Conservation (phyloP, 192 early-diverging fungal genomes). For the Umbelopsis sp. region DNA sequence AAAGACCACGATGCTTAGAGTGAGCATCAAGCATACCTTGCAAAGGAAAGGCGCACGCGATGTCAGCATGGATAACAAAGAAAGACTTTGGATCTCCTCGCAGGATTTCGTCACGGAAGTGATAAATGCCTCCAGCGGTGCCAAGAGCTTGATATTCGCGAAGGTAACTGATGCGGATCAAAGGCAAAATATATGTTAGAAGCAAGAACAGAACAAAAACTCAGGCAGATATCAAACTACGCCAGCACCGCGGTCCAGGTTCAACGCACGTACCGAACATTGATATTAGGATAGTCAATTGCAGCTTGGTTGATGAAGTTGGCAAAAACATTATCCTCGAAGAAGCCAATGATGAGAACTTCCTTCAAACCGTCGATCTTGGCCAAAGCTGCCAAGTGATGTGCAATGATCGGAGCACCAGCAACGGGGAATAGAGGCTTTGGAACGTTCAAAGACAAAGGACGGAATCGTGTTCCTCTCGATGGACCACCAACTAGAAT, state of each 20-base stretch:
- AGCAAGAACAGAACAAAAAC: not conserved
- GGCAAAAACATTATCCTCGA: slow-evolving; percentile 92
- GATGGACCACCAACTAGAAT: slow-evolving; percentile 98
- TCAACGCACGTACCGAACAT: slow-evolving; percentile 68
- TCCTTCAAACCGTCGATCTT: slow-evolving; percentile 88
- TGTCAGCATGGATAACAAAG: slow-evolving; percentile 97
- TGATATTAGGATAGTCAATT: slow-evolving; percentile 82
- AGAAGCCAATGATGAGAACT: slow-evolving; percentile 96
- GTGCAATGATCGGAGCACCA: slow-evolving; percentile 93
- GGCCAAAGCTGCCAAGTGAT: slow-evolving; percentile 93
- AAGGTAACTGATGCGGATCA: slow-evolving; percentile 73
- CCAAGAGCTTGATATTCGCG: slow-evolving; percentile 97
- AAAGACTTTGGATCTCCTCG: slow-evolving; percentile 88
- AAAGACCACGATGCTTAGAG: slow-evolving; percentile 76
- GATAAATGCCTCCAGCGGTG: slow-evolving; percentile 96
- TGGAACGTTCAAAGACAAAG: slow-evolving; percentile 92
- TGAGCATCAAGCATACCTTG: slow-evolving; percentile 85
- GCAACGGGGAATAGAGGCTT: slow-evolving; percentile 99
- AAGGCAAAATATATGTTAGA: not conserved
- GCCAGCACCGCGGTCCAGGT: not conserved
- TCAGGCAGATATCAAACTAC: not conserved
- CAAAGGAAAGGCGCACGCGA: slow-evolving; percentile 94
- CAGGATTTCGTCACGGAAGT: slow-evolving; percentile 98
- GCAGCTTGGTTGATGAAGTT: slow-evolving; percentile 85
- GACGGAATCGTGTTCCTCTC: slow-evolving; percentile 96